Conservation (phyloP, 139 green algal genomes). For the Pseudopediastrum boryanum region DNA sequence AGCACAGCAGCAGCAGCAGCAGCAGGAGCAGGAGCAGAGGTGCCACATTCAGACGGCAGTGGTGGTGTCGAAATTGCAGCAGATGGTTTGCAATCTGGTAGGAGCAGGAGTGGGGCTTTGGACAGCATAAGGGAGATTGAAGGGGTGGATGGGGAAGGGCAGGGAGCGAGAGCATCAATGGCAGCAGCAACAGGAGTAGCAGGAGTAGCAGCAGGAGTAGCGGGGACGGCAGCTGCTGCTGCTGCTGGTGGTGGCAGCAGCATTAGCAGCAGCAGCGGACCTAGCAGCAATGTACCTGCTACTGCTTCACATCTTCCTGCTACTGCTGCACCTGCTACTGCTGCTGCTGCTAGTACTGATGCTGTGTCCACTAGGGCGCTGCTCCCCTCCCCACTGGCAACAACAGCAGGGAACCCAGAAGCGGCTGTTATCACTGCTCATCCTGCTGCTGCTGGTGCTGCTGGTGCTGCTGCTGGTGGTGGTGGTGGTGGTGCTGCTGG, state of each 20-base stretch:
- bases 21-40: constrained; percentile 9
- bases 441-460: background rate
- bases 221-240: background rate
- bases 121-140: too few species aligned
- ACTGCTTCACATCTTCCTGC: too few species aligned
- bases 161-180: background rate
- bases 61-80: too few species aligned
- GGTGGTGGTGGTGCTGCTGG: background rate
- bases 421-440: background rate
- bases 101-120: too few species aligned
- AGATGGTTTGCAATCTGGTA: too few species aligned
- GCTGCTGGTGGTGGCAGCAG: background rate
- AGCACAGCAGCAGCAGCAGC: constrained; percentile 7
- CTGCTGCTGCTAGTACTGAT: too few species aligned
- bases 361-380: too few species aligned
- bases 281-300: background rate
- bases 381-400: too few species aligned
- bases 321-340: too few species aligned
- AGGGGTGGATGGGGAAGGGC: background rate
- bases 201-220: background rate
- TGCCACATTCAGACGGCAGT: too few species aligned
- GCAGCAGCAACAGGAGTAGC: background rate
- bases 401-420: background rate
- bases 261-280: background rate
- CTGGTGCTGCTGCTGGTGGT: background rate